A percentile compares a stretch with the other conserved stretches of the same genome.
Evolutionary conservation across 805 yeast species (phyloP).

Genomic region (Saccharomycopsis babjevae): DNA sequence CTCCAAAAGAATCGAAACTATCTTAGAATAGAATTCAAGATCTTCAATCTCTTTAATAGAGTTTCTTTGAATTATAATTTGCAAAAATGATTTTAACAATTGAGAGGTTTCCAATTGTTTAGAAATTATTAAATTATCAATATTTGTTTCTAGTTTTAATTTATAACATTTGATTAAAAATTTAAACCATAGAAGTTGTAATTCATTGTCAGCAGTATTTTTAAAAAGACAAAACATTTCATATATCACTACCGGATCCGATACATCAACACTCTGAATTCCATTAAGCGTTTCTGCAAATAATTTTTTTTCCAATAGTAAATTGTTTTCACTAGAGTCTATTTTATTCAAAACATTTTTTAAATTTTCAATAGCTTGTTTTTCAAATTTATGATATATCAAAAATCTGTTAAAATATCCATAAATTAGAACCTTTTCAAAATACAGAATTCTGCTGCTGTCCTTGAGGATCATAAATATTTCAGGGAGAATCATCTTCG

Average conservation of each 20-base stretch:
- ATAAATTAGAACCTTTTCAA: background rate
- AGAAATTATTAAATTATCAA: background rate
- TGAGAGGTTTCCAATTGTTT: background rate
- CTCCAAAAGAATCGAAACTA: background rate
- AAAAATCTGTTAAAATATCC: conserved; percentile 1
- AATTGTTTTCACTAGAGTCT: background rate
- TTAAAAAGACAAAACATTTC: background rate
- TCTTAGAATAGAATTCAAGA: background rate
- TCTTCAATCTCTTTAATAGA: background rate
- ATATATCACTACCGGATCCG: background rate
- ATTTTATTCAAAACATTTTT: background rate
- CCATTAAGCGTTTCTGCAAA: background rate
- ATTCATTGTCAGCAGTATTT: background rate
- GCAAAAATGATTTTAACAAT: background rate
- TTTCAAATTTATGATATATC: background rate
- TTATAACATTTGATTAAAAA: background rate
- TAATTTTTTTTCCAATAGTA: background rate
- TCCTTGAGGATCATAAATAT: conserved; percentile 1
- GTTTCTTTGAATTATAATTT: background rate
- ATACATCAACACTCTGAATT: background rate
- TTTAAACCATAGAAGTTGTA: background rate
- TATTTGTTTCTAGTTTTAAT: background rate
- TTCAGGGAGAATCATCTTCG: background rate
- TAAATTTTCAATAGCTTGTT: conserved; percentile 2
- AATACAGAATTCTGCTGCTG: background rate